A percentile compares a stretch with the other conserved stretches of the same genome.
These are phyloP conservation scores for Colletotrichum kahawae DNA, from an alignment of 2,329 filamentous ascomycete species.

Conservation along the genomic window DNA sequence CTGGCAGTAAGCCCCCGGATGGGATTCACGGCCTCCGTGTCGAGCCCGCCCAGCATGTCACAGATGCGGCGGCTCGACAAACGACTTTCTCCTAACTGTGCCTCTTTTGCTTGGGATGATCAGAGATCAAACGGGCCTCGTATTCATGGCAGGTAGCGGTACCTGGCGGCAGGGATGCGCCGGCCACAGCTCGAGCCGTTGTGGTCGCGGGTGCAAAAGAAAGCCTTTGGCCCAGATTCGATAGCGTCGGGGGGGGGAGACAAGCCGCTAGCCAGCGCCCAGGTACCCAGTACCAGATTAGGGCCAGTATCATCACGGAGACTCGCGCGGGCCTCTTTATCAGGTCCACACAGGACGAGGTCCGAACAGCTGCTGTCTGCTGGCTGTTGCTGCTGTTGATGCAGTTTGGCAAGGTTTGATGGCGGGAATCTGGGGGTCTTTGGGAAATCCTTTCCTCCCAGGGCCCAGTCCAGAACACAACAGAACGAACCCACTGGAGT, in stretches of 20 bases:
- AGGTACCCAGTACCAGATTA: slow-evolving; percentile 1
- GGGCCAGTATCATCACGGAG: background rate
- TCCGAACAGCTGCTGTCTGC: background rate
- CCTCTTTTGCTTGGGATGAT: background rate
- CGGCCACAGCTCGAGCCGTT: slow-evolving; percentile 6
- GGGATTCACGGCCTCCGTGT: background rate
- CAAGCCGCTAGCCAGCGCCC: slow-evolving; percentile 12
- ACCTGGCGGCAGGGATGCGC: slow-evolving; percentile 20
- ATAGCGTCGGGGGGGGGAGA: slow-evolving; percentile 14
- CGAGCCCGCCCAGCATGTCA: background rate
- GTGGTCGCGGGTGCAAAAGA: background rate
- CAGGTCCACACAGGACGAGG: background rate
- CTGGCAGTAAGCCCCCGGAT: background rate
- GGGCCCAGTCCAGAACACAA: background rate
- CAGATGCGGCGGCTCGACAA: background rate
- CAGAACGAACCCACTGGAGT: background rate
- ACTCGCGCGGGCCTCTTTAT: background rate
- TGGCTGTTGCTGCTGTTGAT: background rate
- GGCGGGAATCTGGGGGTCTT: background rate
- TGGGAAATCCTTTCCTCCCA: background rate
- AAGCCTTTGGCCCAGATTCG: slow-evolving; percentile 9
- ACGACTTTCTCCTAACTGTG: background rate
- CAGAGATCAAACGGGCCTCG: slow-evolving; percentile 16
- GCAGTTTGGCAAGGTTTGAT: background rate
- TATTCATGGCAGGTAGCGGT: slow-evolving; percentile 22